Evolutionary conservation across 2,329 filamentous ascomycete genomes (phyloP), one percentile per base, ranked within the genome.

Genomic region (Alternaria arborescens): DNA sequence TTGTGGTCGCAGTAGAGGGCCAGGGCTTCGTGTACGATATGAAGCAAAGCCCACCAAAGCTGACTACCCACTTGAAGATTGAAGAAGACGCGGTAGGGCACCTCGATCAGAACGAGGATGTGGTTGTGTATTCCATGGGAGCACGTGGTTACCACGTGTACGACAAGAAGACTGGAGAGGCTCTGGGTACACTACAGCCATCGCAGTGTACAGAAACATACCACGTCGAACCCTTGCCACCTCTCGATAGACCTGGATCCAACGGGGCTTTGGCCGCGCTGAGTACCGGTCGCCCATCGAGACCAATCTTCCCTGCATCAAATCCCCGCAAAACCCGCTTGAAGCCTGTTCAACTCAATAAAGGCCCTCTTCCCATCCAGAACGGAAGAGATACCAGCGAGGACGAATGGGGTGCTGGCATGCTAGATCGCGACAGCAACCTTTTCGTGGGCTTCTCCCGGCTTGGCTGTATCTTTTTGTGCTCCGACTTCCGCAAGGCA

Each of bases 401-500:
- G 20, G 58, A 60, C n/a, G 52, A 57, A 24, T 60, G 58, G 58
- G 58, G 58, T 16, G 58, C 58, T 26, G 58, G 58, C 12, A 60
- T 60, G 58, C 41, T 60, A 20, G 58, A 60, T n/a, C 52, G 58
- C 3, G 32, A 44, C 4, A 60, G 58, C 30, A 48, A 60, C 28
- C 52, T 60, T 14, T 60, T 60, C 20, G 47, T 60, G 5, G 58
- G 58, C 14, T 46, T 57, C 26, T 60, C 58, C 4, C 46, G 58
- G 20, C n/a, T 46, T 10, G 58, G 58, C 14, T 40, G 53, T 16
- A 30, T 60, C 12, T 60, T 60, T 5, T 26, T 60, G 3, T 60
- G 58, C 26, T 28, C 32, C 12, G 40, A 60, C 36, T 43, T 60
- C 26, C 58, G 46, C 41, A 57, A 52, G n/a, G 53, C 53, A 34